Conservation (phyloP, 2,329 filamentous ascomycete species). For the Colletotrichum sp. region DNA sequence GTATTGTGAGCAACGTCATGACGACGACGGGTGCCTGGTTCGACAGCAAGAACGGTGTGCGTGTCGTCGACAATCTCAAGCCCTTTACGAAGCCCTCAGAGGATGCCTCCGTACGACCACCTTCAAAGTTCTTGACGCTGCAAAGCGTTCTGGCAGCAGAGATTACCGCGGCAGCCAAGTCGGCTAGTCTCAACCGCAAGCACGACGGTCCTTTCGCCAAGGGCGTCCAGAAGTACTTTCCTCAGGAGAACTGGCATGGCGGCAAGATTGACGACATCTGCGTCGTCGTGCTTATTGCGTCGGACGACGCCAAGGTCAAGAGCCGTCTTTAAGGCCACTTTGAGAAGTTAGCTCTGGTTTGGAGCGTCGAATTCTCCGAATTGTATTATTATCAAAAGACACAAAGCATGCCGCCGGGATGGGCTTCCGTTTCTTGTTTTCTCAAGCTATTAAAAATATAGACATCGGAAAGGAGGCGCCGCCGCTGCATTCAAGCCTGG, state of each 20-base stretch:
- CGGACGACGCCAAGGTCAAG: slow-evolving; percentile 58
- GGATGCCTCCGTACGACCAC: slow-evolving; percentile 25
- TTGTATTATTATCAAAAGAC: neutral
- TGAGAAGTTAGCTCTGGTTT: neutral
- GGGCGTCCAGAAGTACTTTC: slow-evolving; percentile 88
- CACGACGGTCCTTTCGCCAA: slow-evolving; percentile 93
- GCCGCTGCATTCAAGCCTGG: neutral
- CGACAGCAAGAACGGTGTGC: slow-evolving; percentile 60
- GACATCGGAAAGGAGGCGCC: neutral
- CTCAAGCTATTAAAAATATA: neutral
- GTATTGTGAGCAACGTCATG: slow-evolving; percentile 81
- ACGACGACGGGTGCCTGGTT: slow-evolving; percentile 76
- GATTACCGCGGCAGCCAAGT: slow-evolving; percentile 82
- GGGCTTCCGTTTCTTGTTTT: neutral
- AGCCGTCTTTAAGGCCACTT: slow-evolving; percentile 30
- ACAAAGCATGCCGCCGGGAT: neutral
- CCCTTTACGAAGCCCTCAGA: slow-evolving; percentile 53
- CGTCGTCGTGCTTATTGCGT: slow-evolving; percentile 79
- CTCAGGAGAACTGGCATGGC: slow-evolving; percentile 84
- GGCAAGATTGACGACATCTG: slow-evolving; percentile 98
- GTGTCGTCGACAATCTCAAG: slow-evolving; percentile 65
- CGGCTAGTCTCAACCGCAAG: slow-evolving; percentile 80
- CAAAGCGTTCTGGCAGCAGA: slow-evolving; percentile 81
- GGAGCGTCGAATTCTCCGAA: neutral
- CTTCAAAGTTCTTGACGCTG: slow-evolving; percentile 52